Conservation (phyloP, 192 early-diverging fungal genomes). For the Entomortierella beljakovae region DNA sequence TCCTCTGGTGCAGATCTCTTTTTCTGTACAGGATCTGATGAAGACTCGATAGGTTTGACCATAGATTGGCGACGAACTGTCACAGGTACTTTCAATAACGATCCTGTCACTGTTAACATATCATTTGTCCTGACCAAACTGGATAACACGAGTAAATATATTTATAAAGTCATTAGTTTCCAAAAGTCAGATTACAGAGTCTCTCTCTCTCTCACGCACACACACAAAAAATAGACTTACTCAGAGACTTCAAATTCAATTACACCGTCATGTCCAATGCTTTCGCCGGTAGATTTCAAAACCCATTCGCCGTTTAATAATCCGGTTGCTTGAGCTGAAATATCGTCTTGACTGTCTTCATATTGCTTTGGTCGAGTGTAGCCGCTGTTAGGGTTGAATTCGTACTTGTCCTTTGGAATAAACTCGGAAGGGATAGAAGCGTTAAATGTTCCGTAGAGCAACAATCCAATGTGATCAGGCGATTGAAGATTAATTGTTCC, state of each 20-base stretch:
- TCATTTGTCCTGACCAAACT: conserved; percentile 86
- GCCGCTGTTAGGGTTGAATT: conserved; percentile 63
- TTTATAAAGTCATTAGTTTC: no score
- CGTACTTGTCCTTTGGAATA: conserved; percentile 80
- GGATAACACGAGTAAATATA: background rate
- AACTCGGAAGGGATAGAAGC: conserved; percentile 90
- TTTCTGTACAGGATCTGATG: conserved; percentile 20
- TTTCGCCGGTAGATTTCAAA: conserved; percentile 70
- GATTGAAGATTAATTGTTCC: conserved; percentile 94
- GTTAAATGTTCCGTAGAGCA: conserved; percentile 95
- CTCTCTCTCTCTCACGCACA: background rate
- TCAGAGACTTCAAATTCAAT: conserved; percentile 79
- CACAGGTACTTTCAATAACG: conserved; percentile 60
- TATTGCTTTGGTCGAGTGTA: conserved; percentile 46
- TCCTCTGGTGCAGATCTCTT: conserved; percentile 51
- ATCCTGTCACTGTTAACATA: conserved; percentile 85
- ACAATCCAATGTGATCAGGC: conserved; percentile 92
- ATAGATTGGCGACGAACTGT: conserved; percentile 36
- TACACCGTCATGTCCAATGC: conserved; percentile 73
- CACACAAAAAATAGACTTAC: conserved; percentile 58
- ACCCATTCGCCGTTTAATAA: conserved; percentile 77
- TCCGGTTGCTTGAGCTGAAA: conserved; percentile 18
- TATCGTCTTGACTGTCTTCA: conserved; percentile 32
- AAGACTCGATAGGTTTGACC: conserved; percentile 27
- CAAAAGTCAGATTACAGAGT: no score